Conservation (phyloP, 1,284 basidiomycete genomes). For the Microbotryum violaceum region DNA sequence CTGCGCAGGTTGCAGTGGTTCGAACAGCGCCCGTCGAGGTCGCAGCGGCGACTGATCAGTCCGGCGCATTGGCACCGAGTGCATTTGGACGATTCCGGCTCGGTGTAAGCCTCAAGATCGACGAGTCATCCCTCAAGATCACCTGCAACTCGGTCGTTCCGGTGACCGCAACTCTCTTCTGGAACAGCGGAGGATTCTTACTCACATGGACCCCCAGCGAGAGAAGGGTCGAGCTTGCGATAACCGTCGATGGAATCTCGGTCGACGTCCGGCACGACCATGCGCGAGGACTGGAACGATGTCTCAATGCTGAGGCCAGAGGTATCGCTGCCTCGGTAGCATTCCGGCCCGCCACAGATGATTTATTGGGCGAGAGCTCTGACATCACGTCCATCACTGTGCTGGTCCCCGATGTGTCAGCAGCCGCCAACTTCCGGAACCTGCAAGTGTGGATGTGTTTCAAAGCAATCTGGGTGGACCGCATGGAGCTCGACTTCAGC, state of each 20-base stretch:
- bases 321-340: conserved; percentile 62
- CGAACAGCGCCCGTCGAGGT: not conserved
- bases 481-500: conserved; percentile 45
- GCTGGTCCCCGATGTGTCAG: conserved; percentile 35
- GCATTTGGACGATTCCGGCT: conserved; percentile 50
- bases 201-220: conserved; percentile 61
- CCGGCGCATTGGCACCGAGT: conserved; percentile 14
- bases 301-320: conserved; percentile 55
- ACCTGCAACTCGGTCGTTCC: conserved; percentile 83
- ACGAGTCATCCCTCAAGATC: conserved; percentile 71
- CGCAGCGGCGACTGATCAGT: not conserved
- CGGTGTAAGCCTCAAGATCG: conserved; percentile 77
- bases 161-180: conserved; percentile 72
- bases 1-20: no score
- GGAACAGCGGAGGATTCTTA: conserved; percentile 85
- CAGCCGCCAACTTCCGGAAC: conserved; percentile 65
- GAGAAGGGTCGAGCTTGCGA: conserved; percentile 8
- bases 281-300: conserved; percentile 47
- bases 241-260: conserved; percentile 16
- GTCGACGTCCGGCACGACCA: conserved; percentile 21
- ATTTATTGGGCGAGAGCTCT: not conserved
- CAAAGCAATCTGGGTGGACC: conserved; percentile 82
- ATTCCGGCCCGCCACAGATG: conserved; percentile 40
- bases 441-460: conserved; percentile 78
- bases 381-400: conserved; percentile 1